Conservation (phyloP, 1,284 basidiomycete species). For the Sphagnurus paluster region DNA sequence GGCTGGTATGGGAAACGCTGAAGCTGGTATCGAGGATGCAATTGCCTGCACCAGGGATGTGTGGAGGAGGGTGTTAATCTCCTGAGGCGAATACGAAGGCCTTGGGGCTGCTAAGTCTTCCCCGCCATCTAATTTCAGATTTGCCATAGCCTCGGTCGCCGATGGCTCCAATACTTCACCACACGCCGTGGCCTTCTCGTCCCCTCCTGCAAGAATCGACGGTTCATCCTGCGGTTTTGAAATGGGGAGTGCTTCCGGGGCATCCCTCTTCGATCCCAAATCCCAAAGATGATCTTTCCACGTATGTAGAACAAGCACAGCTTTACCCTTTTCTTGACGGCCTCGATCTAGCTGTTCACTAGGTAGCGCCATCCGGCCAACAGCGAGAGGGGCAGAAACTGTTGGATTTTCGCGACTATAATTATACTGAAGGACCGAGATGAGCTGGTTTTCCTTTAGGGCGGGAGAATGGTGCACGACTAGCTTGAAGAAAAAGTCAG, state of each 20-base stretch:
- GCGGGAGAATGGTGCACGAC: constrained; percentile 53
- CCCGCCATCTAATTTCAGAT: constrained; percentile 17
- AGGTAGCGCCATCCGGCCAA: constrained; percentile 68
- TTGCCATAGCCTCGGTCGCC: constrained; percentile 8
- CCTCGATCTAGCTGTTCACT: constrained; percentile 37
- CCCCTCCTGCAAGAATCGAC: constrained; percentile 14
- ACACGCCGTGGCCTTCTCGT: constrained; percentile 18
- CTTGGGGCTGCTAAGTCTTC: constrained; percentile 1
- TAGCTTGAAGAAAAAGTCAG: constrained; percentile 36
- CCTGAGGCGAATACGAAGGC: constrained; percentile 40
- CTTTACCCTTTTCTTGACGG: constrained; percentile 67
- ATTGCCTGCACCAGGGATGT: constrained; percentile 72
- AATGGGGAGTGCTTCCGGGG: constrained; percentile 43
- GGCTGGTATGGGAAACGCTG: constrained; percentile 73
- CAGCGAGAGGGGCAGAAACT: constrained; percentile 59
- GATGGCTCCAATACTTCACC: not conserved
- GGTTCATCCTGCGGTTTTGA: constrained; percentile 23
- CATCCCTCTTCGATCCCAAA: constrained; percentile 59
- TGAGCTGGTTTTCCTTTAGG: constrained; percentile 49
- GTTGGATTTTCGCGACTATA: constrained; percentile 35
- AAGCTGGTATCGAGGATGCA: constrained; percentile 42
- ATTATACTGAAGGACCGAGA: constrained; percentile 57
- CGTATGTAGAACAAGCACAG: constrained; percentile 65
- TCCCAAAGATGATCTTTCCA: constrained; percentile 75
- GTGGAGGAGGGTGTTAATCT: constrained; percentile 69